Evolutionary conservation across 1,139 yeast species (phyloP).

Genomic region (Tardiomyces blankii): DNA sequence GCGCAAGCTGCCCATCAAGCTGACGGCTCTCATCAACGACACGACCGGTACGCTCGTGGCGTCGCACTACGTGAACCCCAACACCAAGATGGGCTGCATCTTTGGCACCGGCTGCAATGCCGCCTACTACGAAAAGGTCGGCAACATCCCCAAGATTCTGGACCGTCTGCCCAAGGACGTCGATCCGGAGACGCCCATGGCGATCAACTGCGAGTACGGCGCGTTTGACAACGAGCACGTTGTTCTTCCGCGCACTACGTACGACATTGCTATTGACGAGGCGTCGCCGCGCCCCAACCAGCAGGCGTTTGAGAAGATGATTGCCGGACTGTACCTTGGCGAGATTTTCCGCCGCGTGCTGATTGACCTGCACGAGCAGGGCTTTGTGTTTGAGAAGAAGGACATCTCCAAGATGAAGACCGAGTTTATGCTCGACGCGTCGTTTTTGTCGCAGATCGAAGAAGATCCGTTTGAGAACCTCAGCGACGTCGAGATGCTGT

Average conservation of each 20-base stretch:
- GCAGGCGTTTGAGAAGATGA: constrained; percentile 95
- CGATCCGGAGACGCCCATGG: constrained; percentile 61
- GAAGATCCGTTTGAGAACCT: constrained; percentile 85
- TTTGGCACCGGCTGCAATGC: constrained; percentile 98
- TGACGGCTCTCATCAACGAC: constrained; percentile 90
- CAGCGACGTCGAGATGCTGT: constrained; percentile 59
- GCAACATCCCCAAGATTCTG: constrained; percentile 71
- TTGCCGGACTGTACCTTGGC: constrained; percentile 92
- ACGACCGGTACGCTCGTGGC: constrained; percentile 97
- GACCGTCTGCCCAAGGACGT: constrained; percentile 61
- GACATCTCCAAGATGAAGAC: constrained; percentile 47
- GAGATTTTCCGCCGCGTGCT: constrained; percentile 78
- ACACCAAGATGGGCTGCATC: constrained; percentile 87
- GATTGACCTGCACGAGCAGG: constrained; percentile 56
- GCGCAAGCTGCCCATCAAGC: constrained; percentile 62
- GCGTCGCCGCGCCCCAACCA: constrained; percentile 95
- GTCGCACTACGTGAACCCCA: constrained; percentile 81
- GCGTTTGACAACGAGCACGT: constrained; percentile 87
- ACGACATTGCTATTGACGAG: constrained; percentile 67
- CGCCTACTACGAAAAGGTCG: constrained; percentile 78
- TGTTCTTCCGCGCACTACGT: constrained; percentile 76
- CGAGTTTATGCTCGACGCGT: constrained; percentile 74
- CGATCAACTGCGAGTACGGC: constrained; percentile 97
- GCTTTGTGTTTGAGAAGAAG: constrained; percentile 58
- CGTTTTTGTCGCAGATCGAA: constrained; percentile 78